A percentile compares a stretch with the other conserved stretches of the same genome.
Evolutionary conservation across 768 basidiomycete species (phyloP).

Genomic region (Galerina sulciceps): DNA sequence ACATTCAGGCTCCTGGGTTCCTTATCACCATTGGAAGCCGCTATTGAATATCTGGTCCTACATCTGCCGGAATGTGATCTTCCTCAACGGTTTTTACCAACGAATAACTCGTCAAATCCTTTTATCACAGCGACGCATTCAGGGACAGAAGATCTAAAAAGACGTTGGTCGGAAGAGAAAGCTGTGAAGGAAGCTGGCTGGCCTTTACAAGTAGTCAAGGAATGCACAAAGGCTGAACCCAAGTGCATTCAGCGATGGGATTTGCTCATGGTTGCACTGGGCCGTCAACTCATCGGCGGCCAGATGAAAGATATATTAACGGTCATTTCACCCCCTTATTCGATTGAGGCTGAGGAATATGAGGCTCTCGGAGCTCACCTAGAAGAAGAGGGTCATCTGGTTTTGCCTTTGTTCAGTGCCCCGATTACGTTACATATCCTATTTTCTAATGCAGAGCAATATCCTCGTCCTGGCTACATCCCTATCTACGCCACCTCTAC

Average conservation of each 20-base stretch:
- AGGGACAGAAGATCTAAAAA: conserved; percentile 65
- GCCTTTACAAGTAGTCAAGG: conserved; percentile 71
- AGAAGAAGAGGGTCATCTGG: conserved; percentile 47
- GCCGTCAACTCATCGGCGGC: conserved; percentile 54
- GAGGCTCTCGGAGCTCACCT: conserved; percentile 61
- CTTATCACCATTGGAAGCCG: conserved; percentile 71
- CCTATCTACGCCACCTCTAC: conserved; percentile 78
- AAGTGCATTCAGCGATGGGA: conserved; percentile 52
- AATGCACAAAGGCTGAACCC: conserved; percentile 42
- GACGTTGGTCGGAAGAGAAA: conserved; percentile 81
- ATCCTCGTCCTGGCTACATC: conserved; percentile 52
- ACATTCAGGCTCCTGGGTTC: conserved; percentile 62
- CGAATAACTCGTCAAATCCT: conserved; percentile 66
- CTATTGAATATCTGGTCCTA: conserved; percentile 83
- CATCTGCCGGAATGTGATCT: conserved; percentile 88
- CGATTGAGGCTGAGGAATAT: conserved; percentile 48
- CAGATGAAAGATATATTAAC: conserved; percentile 26
- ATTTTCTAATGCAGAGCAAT: conserved; percentile 46
- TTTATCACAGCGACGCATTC: conserved; percentile 71
- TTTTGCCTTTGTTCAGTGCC: conserved; percentile 68
- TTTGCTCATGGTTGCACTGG: conserved; percentile 57
- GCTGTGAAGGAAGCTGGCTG: conserved; percentile 85
- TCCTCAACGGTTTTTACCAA: conserved; percentile 70
- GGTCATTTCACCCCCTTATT: conserved; percentile 27
- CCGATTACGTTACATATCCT: conserved; percentile 72